These are phyloP conservation scores for Annulohypoxylon stygium DNA, from an alignment of 495 filamentous ascomycete genomes.

Conservation along the genomic window DNA sequence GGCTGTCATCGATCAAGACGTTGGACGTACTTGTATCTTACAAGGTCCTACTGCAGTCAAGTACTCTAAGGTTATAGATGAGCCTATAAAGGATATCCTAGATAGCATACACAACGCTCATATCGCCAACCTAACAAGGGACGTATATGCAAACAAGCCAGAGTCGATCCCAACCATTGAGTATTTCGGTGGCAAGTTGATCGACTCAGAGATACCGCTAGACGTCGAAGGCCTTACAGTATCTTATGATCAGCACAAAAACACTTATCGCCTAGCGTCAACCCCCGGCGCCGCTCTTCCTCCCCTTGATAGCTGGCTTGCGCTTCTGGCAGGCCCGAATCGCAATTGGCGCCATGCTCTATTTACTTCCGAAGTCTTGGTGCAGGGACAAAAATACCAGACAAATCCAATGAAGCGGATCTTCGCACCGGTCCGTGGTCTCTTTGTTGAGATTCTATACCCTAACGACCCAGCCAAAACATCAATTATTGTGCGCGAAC, in stretches of 20 bases:
- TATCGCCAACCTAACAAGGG: constrained; percentile 80
- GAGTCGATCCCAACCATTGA: constrained; percentile 84
- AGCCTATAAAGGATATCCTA: constrained; percentile 93
- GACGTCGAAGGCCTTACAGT: constrained; percentile 84
- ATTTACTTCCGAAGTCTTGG: constrained; percentile 94
- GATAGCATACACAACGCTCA: constrained; percentile 89
- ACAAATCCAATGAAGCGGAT: constrained; percentile 94
- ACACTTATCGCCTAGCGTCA: constrained; percentile 82
- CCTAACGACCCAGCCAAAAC: constrained; percentile 84
- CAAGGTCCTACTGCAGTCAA: constrained; percentile 95
- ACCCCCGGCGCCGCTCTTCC: constrained; percentile 77
- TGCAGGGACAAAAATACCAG: constrained; percentile 96
- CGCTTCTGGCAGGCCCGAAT: constrained; percentile 84
- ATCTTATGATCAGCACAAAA: constrained; percentile 78
- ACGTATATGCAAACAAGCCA: constrained; percentile 82
- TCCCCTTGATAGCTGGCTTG: constrained; percentile 83
- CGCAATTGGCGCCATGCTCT: constrained; percentile 96
- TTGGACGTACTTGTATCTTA: constrained; percentile 92
- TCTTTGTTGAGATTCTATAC: constrained; percentile 87
- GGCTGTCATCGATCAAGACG: constrained; percentile 95
- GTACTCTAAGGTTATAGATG: constrained; percentile 88
- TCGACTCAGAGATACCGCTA: constrained; percentile 71
- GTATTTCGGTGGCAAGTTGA: constrained; percentile 91
- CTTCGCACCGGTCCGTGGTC: constrained; percentile 84
- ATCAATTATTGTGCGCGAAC: constrained; percentile 79